Conservation (phyloP, 768 basidiomycete genomes). For the Mycena polygramma region DNA sequence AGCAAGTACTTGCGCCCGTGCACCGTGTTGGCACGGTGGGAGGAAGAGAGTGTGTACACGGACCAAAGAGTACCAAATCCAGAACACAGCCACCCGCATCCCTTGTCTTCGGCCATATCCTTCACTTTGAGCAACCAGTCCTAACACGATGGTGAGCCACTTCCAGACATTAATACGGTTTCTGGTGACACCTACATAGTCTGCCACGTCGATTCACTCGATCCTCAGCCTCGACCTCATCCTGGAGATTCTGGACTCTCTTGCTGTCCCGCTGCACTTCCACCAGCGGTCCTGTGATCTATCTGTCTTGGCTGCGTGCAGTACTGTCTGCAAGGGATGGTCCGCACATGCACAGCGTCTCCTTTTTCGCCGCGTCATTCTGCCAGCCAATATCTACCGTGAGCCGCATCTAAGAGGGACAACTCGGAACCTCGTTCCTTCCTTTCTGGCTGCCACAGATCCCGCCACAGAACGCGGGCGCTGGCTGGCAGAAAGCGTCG, state of each 20-base stretch:
- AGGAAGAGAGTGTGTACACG: no score
- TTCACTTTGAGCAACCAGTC: no score
- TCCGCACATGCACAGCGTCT: slow-evolving; percentile 58
- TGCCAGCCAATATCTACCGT: slow-evolving; percentile 40
- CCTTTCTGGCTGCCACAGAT: slow-evolving; percentile 32
- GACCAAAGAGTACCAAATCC: no score
- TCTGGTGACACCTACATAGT: background rate
- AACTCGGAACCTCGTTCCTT: slow-evolving; percentile 15
- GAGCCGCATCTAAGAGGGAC: slow-evolving; percentile 16
- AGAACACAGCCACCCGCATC: no score
- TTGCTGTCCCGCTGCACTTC: slow-evolving; percentile 25
- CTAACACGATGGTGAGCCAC: background rate
- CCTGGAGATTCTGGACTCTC: slow-evolving; percentile 33
- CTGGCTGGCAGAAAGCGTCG: slow-evolving; percentile 25
- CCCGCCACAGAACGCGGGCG: slow-evolving; percentile 29
- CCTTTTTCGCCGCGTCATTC: slow-evolving; percentile 57
- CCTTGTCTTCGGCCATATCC: no score
- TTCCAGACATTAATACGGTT: background rate
- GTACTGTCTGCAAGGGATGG: slow-evolving; percentile 61
- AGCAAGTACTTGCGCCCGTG: no score
- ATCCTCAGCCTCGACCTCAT: slow-evolving; percentile 29
- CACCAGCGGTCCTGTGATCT: slow-evolving; percentile 34
- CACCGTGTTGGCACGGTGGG: no score
- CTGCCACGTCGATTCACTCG: background rate
- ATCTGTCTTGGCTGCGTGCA: slow-evolving; percentile 49